A percentile compares a stretch with the other conserved stretches of the same genome.
These are phyloP conservation scores for Clitopilus hobsonii DNA, from an alignment of 768 basidiomycete species.

Conservation along the genomic window DNA sequence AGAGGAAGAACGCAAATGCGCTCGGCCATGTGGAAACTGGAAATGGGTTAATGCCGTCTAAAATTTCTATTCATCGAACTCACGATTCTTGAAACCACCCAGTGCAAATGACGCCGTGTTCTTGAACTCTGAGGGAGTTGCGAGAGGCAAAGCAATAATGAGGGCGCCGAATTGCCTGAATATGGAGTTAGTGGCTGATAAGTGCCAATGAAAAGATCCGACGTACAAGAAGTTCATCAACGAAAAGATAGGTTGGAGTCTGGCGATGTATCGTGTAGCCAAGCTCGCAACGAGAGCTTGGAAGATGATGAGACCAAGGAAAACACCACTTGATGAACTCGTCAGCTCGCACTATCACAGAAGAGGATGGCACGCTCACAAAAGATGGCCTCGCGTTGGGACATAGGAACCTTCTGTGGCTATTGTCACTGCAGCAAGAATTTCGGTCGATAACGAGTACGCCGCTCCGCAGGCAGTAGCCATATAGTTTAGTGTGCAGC, in stretches of 20 bases:
- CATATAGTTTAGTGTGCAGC: conserved; percentile 37
- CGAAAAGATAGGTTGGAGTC: conserved; percentile 42
- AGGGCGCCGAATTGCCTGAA: conserved; percentile 22
- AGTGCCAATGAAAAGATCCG: background rate
- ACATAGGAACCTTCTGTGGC: conserved; percentile 18
- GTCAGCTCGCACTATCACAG: background rate
- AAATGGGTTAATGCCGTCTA: background rate
- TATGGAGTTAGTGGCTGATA: background rate
- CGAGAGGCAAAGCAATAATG: conserved; percentile 33
- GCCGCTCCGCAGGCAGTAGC: conserved; percentile 35
- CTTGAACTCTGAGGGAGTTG: conserved; percentile 27
- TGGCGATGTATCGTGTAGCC: conserved; percentile 44
- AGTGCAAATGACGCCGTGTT: conserved; percentile 32
- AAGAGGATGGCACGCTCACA: conserved; percentile 13
- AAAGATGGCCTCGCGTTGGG: conserved; percentile 18
- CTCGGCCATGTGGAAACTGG: conserved; percentile 35
- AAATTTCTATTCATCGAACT: background rate
- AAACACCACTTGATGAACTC: conserved; percentile 40
- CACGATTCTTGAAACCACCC: conserved; percentile 29
- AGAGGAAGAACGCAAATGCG: conserved; percentile 40
- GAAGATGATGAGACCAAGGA: conserved; percentile 39
- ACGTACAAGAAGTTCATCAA: conserved; percentile 30
- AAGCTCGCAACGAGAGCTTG: conserved; percentile 49
- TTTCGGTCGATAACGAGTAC: conserved; percentile 46
- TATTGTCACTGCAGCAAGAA: conserved; percentile 38